phyloP scores from a whole-genome alignment of 768 basidiomycete genomes.

The Auricularia cornea region DNA sequence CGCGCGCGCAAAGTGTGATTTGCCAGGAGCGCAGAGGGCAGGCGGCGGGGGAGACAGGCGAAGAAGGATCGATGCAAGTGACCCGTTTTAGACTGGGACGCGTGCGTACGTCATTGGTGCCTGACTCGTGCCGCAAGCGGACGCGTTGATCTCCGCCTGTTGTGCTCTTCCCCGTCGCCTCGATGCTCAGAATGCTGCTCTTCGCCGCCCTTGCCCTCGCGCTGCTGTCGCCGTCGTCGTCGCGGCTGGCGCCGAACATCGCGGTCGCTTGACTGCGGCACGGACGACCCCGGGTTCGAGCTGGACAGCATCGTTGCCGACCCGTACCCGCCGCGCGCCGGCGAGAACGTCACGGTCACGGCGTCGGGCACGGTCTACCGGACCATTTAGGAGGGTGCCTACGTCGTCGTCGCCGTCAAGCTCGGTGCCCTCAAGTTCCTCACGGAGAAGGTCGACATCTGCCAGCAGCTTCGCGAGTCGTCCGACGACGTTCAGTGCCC shows the following conservation, averaged over 20 bases:
- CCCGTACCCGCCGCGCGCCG: conserved; percentile 88
- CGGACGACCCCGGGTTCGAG: background rate
- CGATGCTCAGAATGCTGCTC: too few species aligned
- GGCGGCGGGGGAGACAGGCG: too few species aligned
- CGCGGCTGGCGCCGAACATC: background rate
- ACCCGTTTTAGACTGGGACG: too few species aligned
- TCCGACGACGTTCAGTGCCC: conserved; percentile 70
- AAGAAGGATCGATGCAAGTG: too few species aligned
- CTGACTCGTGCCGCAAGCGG: too few species aligned
- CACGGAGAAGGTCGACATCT: conserved; percentile 77
- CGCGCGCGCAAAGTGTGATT: too few species aligned
- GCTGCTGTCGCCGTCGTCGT: background rate
- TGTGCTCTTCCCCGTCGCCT: too few species aligned
- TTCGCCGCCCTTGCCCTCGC: too few species aligned
- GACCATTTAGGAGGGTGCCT: conserved; percentile 80
- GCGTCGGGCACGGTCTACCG: conserved; percentile 56
- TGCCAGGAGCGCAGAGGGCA: too few species aligned
- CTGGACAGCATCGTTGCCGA: conserved; percentile 42
- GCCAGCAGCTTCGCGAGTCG: conserved; percentile 72
- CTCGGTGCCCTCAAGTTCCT: conserved; percentile 90
- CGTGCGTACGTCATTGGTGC: too few species aligned
- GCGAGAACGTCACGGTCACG: conserved; percentile 75
- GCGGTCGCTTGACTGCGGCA: background rate
- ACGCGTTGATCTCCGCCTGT: too few species aligned
- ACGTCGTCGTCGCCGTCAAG: conserved; percentile 84